Conservation (phyloP, 2,329 filamentous ascomycete genomes). For the Hirsutella minnesotensis region DNA sequence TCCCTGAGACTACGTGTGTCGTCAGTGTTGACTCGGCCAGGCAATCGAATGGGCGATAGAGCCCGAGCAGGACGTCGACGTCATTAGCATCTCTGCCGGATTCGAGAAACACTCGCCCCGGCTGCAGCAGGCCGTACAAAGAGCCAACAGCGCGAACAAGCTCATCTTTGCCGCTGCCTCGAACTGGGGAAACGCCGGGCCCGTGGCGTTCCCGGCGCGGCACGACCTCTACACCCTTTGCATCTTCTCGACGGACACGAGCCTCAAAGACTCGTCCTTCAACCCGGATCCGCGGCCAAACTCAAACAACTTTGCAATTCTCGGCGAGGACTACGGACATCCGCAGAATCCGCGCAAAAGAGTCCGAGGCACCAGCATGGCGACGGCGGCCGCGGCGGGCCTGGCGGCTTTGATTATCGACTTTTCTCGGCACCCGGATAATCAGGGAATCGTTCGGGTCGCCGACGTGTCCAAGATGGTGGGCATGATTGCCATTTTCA, state of each 20-base stretch:
- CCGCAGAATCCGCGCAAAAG: neutral
- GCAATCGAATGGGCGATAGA: neutral
- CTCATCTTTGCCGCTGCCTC: neutral
- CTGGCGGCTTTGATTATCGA: neutral
- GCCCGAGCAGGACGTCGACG: neutral
- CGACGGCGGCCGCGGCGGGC: neutral
- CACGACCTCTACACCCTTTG: neutral
- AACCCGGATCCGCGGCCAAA: neutral
- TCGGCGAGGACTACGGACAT: neutral
- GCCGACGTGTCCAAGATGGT: neutral
- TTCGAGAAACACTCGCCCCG: neutral
- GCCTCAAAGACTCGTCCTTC: neutral
- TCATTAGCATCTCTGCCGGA: constrained; percentile 1
- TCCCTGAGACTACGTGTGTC: too few relatives aligned
- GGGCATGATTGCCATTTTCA: neutral
- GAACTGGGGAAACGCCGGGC: neutral
- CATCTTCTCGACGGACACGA: neutral
- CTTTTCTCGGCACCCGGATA: neutral
- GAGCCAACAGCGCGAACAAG: neutral
- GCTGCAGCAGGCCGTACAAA: neutral
- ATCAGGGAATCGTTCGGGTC: neutral
- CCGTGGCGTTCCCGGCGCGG: neutral
- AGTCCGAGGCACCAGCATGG: neutral
- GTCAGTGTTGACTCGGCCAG: neutral
- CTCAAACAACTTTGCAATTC: neutral